Base-by-base conservation (phyloP, 1,139 yeast species). In the Pichia sp. region DNA sequence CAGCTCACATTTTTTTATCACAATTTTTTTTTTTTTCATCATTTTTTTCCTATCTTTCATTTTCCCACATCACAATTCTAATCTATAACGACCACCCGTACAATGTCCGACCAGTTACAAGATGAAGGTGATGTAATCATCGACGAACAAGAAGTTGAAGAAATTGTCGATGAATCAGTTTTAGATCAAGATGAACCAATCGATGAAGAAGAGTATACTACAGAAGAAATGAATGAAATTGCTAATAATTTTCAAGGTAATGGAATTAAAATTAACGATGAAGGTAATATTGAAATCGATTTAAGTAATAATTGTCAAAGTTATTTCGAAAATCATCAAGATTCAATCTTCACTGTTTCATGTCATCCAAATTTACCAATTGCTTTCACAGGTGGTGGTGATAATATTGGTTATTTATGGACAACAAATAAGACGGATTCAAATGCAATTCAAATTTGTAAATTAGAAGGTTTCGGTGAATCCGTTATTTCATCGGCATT, bases 321-420 rank as follows among this genome's bases (percentile, higher is more conserved):
- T 0, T 91, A 86, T 60, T 91, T 89, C 59, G 98, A 91, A 59
- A 73, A 75, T 53, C 98, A 91, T 59, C 71, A 74, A 42, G 96
- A 88, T 60, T 82, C 95, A 4, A 75, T 91, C 11, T 91, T 84
- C 62, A 71, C 84, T 20, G 71, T 91, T 15, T 76, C 83, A 43
- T 67, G 77, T 18, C 96, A 88, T 59, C 97, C 96, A 33, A 70
- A 71, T 14, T 68, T 86, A 47, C 96, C 96, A 18, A 45, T 58
- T 36, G 60, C 56, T 15, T 51, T 52, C 17, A 81, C 94, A 14
- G 96, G 96, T 36, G 97, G 96, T 39, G 88, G 84, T 45, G 99
- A 91, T 61, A 82, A 91, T 59, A 69, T 77, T 30, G 96, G 91
- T 1, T 85, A 77, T 61, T 60, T 91, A 53, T 91, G 97, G 97